Evolutionary conservation across 805 yeast genomes (phyloP).

Genomic region (Candida tallmaniae): DNA sequence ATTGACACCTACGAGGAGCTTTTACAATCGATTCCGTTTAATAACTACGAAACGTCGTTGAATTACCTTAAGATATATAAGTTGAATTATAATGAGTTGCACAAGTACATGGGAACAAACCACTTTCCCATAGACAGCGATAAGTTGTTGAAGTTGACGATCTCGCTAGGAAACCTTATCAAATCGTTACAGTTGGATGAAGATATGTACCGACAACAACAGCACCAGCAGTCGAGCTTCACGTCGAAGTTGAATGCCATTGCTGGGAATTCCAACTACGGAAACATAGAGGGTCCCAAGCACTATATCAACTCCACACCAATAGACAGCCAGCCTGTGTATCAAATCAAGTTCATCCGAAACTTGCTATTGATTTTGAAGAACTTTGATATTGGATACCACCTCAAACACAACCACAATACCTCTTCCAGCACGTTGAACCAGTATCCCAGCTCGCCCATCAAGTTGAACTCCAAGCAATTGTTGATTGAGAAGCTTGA

Average conservation of each 20-base stretch:
- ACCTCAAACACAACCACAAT: conserved; percentile 4
- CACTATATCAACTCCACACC: conserved; percentile 12
- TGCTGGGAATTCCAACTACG: not conserved
- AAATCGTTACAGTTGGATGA: conserved; percentile 34
- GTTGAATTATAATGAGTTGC: conserved; percentile 19
- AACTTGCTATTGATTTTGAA: conserved; percentile 31
- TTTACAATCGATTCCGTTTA: conserved; percentile 32
- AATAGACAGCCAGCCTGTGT: conserved; percentile 17
- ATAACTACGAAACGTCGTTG: conserved; percentile 12
- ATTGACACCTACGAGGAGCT: conserved; percentile 18
- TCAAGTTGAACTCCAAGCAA: conserved; percentile 35
- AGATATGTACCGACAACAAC: conserved; percentile 23
- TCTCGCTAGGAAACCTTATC: conserved; percentile 38
- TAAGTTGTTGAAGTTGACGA: conserved; percentile 36
- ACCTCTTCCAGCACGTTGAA: conserved; percentile 9
- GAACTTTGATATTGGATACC: conserved; percentile 36
- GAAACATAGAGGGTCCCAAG: conserved; percentile 10
- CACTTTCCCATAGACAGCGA: conserved; percentile 31
- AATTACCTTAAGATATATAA: conserved; percentile 31
- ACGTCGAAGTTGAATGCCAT: conserved; percentile 4
- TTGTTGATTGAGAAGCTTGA: conserved; percentile 41
- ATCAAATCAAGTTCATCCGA: conserved; percentile 30
- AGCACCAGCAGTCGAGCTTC: conserved; percentile 7
- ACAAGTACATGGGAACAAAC: conserved; percentile 3
- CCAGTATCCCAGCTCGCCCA: conserved; percentile 28